Conservation (phyloP, 2,329 filamentous ascomycete genomes). For the Fusarium bactridioides region DNA sequence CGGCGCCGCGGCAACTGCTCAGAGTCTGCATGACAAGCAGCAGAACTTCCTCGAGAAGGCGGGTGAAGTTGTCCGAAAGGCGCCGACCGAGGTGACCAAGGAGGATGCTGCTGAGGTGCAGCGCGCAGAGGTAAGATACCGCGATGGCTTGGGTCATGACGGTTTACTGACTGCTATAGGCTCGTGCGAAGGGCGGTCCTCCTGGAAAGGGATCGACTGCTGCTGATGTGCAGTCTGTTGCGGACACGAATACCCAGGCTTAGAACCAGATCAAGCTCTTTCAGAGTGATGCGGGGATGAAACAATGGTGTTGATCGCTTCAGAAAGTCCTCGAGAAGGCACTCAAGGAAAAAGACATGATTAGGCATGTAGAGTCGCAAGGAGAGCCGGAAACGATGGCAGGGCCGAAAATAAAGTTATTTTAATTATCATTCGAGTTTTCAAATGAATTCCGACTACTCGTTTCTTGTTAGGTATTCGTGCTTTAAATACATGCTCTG, state of each 20-base stretch:
- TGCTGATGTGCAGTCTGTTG: background rate
- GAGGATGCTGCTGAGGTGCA: background rate
- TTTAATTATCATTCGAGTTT: too few species aligned
- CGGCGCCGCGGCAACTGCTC: background rate
- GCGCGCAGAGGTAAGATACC: background rate
- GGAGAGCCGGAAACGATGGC: rapidly evolving
- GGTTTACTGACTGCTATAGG: background rate
- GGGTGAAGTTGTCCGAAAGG: background rate
- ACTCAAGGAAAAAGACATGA: too few species aligned
- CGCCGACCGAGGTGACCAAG: background rate
- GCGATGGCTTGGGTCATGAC: rapidly evolving
- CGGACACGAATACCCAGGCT: background rate
- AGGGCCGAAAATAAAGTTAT: rapidly evolving
- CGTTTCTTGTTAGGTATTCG: rapidly evolving
- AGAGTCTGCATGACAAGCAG: background rate
- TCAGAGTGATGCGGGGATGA: too few species aligned
- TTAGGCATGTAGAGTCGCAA: rapidly evolving
- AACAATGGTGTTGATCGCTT: too few species aligned
- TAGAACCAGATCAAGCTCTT: too few species aligned
- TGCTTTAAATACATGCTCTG: rapidly evolving
- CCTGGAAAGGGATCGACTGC: background rate
- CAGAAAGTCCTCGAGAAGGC: too few species aligned
- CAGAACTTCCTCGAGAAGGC: background rate
- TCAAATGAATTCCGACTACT: too few species aligned
- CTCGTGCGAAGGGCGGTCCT: background rate